phyloP scores from a whole-genome alignment of 2,329 filamentous ascomycete species.

The Alternaria triticina region DNA sequence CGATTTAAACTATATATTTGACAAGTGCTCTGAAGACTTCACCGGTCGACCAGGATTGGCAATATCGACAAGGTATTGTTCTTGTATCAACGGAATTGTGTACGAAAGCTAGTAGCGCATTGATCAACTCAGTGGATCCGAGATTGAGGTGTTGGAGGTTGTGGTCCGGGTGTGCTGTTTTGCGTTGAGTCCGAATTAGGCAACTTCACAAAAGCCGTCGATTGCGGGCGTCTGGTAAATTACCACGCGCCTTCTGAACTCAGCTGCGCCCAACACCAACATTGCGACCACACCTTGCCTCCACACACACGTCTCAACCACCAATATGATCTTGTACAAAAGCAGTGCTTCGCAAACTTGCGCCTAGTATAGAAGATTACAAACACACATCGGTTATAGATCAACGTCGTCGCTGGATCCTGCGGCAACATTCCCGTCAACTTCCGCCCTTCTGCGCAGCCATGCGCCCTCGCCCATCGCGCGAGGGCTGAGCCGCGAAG shows the following conservation, averaged over 20 bases:
- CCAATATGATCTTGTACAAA: background rate
- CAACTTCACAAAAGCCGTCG: background rate
- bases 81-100: no score
- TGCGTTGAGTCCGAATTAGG: background rate
- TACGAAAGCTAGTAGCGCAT: no score
- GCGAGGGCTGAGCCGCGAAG: background rate
- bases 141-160: no score
- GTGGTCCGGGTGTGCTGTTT: background rate
- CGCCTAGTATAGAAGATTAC: background rate
- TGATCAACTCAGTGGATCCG: no score
- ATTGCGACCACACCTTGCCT: background rate
- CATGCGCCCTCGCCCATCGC: background rate
- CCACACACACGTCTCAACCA: background rate
- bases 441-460: slow-evolving; percentile 5
- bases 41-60: no score
- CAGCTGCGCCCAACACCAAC: background rate
- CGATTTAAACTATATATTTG: no score
- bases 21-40: no score
- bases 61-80: no score
- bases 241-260: background rate
- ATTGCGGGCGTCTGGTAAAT: background rate
- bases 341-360: background rate
- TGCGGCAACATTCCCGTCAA: background rate
- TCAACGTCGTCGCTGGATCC: background rate
- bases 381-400: background rate